phyloP scores from a whole-genome alignment of 306 rosid species.

The Neltuma alba region DNA sequence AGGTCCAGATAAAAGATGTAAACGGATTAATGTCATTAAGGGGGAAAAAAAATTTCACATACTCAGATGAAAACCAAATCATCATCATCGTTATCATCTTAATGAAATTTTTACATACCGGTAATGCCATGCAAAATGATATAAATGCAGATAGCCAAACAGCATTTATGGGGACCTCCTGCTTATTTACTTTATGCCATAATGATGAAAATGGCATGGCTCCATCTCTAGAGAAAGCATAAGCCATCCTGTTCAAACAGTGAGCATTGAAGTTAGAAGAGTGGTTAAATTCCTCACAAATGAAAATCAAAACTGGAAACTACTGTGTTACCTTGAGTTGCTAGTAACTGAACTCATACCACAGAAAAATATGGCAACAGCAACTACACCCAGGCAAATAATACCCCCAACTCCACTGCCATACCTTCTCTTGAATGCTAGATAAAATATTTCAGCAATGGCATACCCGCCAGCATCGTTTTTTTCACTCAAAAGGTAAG shows the following conservation, averaged over 20 bases:
- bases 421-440: conserved; percentile 81
- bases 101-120: conserved; percentile 53
- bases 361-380: conserved; percentile 90
- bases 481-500: conserved; percentile 67
- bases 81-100: background rate
- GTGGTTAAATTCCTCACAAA: conserved; percentile 8
- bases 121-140: conserved; percentile 89
- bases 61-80: background rate
- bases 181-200: conserved; percentile 87
- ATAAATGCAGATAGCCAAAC: conserved; percentile 86
- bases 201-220: conserved; percentile 92
- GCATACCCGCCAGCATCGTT: conserved; percentile 97
- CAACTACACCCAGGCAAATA: conserved; percentile 82
- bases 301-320: background rate
- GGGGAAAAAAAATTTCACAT: background rate
- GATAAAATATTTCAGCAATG: conserved; percentile 91
- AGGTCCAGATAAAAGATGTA: background rate
- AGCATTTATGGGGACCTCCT: conserved; percentile 83
- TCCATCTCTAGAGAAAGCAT: conserved; percentile 98
- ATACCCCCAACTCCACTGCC: conserved; percentile 95
- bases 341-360: conserved; percentile 98
- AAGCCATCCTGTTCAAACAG: conserved; percentile 72
- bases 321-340: conserved; percentile 80
- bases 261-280: conserved; percentile 29
- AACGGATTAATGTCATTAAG: background rate